Percentiles rank a stretch among this genome's conserved stretches.
phyloP scores from a whole-genome alignment of 495 filamentous ascomycete genomes.

The Pyrenopolyporus hunteri region DNA sequence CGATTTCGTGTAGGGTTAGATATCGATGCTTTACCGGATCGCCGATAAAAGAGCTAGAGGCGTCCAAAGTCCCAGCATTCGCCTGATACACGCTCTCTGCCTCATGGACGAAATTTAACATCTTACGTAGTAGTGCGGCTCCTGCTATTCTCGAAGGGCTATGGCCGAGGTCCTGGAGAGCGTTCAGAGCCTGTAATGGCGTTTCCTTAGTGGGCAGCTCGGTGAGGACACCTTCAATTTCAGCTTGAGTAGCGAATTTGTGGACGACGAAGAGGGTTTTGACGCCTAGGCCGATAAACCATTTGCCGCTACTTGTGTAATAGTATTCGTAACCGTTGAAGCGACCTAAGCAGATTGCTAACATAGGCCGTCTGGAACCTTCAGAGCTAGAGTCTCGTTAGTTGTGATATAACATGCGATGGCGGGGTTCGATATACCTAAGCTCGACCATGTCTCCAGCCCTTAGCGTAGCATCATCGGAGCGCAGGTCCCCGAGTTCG shows the following conservation, averaged over 20 bases:
- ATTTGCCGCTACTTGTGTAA: slow-evolving; percentile 74
- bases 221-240: slow-evolving; percentile 64
- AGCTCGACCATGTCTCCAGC: slow-evolving; percentile 79
- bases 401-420: not conserved
- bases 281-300: slow-evolving; percentile 61
- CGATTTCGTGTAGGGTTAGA: slow-evolving; percentile 68
- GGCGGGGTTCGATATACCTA: slow-evolving; percentile 45
- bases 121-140: slow-evolving; percentile 55
- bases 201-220: slow-evolving; percentile 62
- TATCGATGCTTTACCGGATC: slow-evolving; percentile 55
- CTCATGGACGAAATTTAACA: slow-evolving; percentile 57
- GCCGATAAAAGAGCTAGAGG: slow-evolving; percentile 55
- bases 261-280: slow-evolving; percentile 67
- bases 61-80: slow-evolving; percentile 58
- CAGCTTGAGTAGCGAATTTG: slow-evolving; percentile 61
- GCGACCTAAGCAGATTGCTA: slow-evolving; percentile 74
- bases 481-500: slow-evolving; percentile 48
- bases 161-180: slow-evolving; percentile 53
- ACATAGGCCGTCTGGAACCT: slow-evolving; percentile 51
- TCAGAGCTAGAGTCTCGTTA: slow-evolving; percentile 33
- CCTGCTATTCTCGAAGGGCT: slow-evolving; percentile 60
- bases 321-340: slow-evolving; percentile 69
- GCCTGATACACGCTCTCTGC: slow-evolving; percentile 59
- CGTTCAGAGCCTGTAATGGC: slow-evolving; percentile 49
- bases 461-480: slow-evolving; percentile 51